These are phyloP conservation scores for Aristolochia fimbriata DNA, from an alignment of 164 flowering plant genomes.

Conservation along the genomic window DNA sequence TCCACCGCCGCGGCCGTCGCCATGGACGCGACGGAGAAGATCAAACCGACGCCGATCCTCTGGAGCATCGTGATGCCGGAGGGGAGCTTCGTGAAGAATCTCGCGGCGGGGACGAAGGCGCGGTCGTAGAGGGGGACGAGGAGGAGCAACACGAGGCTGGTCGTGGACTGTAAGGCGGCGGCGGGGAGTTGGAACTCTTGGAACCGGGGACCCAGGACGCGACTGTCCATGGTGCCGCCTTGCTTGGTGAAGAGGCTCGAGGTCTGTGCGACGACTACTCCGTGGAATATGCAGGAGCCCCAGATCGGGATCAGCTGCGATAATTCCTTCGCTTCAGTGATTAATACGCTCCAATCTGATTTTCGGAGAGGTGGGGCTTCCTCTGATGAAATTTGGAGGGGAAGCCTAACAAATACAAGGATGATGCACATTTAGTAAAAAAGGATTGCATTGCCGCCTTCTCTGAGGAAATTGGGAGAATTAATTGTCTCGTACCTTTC, in stretches of 20 bases:
- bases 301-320: background rate
- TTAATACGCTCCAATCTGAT: too few species aligned
- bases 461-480: too few species aligned
- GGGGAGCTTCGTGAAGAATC: conserved; percentile 2
- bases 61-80: conserved; percentile 1
- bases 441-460: too few species aligned
- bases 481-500: too few species aligned
- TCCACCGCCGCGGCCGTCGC: conserved; percentile 10
- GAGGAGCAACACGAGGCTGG: background rate
- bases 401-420: background rate
- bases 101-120: background rate
- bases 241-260: background rate
- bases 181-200: conserved; percentile 1
- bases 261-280: background rate
- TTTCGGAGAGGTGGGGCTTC: too few species aligned
- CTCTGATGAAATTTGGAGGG: too few species aligned
- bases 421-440: too few species aligned
- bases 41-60: background rate
- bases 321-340: too few species aligned
- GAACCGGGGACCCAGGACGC: too few species aligned
- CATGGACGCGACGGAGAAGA: conserved; percentile 5
- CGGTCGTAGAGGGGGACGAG: conserved; percentile 6
- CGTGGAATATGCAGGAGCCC: background rate
- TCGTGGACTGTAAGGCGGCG: conserved; percentile 1
- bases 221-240: background rate